These are phyloP conservation scores for Trichomonas tenax DNA, from an alignment of 208 protist genomes.

Conservation along the genomic window DNA sequence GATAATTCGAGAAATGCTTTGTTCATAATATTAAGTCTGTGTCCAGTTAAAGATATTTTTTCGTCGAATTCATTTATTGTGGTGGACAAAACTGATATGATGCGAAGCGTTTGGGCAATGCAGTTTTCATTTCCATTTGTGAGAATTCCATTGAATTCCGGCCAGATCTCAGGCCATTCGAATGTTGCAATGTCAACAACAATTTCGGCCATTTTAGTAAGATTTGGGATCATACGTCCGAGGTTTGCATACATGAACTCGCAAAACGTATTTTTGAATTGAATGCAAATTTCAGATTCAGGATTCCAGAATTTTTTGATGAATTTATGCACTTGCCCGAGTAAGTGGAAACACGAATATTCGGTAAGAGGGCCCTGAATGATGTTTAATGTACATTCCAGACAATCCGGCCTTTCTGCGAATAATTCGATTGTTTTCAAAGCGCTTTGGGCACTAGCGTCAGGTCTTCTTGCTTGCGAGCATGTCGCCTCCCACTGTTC, in stretches of 20 bases:
- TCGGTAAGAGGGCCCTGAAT: no score
- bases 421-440: no score
- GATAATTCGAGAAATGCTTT: not conserved
- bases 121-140: not conserved
- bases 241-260: not conserved
- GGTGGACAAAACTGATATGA: not conserved
- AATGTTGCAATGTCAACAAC: not conserved
- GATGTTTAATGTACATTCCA: no score
- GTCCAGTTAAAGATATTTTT: not conserved
- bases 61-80: not conserved
- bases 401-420: no score
- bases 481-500: no score
- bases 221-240: not conserved
- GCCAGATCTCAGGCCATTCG: not conserved
- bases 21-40: not conserved
- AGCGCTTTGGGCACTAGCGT: no score
- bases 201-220: not conserved
- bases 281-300: not conserved
- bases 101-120: not conserved
- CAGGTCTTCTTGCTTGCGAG: no score
- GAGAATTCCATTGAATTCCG: not conserved
- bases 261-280: not conserved
- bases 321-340: not conserved
- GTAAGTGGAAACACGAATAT: no score
- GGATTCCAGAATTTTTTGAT: not conserved